Base-by-base conservation (phyloP, 208 protist genomes). In the Trypanosoma lewisi region DNA sequence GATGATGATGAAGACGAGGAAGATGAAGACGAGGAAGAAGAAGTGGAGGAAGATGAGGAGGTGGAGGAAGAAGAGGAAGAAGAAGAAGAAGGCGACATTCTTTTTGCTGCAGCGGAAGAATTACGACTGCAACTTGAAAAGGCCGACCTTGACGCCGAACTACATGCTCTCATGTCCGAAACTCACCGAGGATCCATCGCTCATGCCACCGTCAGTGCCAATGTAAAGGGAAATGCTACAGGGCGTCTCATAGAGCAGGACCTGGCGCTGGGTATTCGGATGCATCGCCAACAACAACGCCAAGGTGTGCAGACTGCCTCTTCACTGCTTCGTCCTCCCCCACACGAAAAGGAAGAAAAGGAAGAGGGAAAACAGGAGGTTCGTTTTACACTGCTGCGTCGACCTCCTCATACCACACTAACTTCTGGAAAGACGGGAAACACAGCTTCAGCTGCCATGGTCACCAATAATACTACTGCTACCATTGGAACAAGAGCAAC, bases 221-320 rank as follows among this genome's bases (percentile, higher is more conserved):
- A 33, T 4, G 47, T 37, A 30, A 63, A 56, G 37, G 47, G 47
- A 4, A 34, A 7, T 27, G 42, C 34, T 19, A 37, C 34, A n/a
- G 56, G 56, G 21, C 65, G 56, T 34, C 49, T 70, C 25, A 34
- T 68, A 17, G 56, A 63, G 31, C 54, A 70, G 48, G 65, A 70
- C 3, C 47, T 70, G 28, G 36, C 49, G 21, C 37, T 54, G 34
- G 56, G 56, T 17, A 63, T 70, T 28, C 54, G 65, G 5, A 55
- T 59, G 19, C 56, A 70, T 25, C 65, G 65, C 19, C 65, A 63
- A 54, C 52, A 56, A 7, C 63, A 55, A 21, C 52, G 31, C 16
- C 42, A 56, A 21, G n/a, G 42, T 19, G 16, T 7, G 16, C 7
- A 47, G 8, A 47, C n/a, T 23, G 8, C 1, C 23, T n/a, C 2